A percentile compares a stretch with the other conserved stretches of the same genome.
These are phyloP conservation scores for Colletotrichum sp. DNA, from an alignment of 2,329 filamentous ascomycete genomes.

Conservation along the genomic window DNA sequence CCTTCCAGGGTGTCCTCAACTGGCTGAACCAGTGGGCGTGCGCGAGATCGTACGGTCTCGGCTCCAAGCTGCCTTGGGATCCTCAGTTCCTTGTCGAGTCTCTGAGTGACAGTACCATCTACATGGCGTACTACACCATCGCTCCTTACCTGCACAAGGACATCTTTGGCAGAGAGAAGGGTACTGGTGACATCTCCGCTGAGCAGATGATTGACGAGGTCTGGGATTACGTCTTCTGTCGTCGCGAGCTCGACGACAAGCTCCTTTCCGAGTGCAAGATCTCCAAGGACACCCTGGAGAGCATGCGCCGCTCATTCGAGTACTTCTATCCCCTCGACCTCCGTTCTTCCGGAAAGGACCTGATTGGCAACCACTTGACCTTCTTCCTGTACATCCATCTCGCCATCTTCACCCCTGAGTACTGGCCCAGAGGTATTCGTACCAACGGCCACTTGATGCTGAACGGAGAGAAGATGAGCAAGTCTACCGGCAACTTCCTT, in stretches of 20 bases:
- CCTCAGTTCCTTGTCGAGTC: conserved; percentile 88
- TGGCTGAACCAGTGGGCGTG: conserved; percentile 98
- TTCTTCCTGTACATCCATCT: conserved; percentile 89
- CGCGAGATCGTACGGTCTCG: conserved; percentile 87
- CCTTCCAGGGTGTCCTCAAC: conserved; percentile 83
- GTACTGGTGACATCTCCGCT: conserved; percentile 71
- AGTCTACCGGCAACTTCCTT: conserved; percentile 97
- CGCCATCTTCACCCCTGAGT: conserved; percentile 85
- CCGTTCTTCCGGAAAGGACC: conserved; percentile 87
- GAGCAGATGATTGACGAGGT: conserved; percentile 95
- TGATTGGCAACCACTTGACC: conserved; percentile 92
- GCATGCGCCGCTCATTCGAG: conserved; percentile 89
- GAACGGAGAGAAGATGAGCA: conserved; percentile 98
- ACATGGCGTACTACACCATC: conserved; percentile 82
- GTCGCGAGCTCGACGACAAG: conserved; percentile 72
- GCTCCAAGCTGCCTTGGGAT: conserved; percentile 95
- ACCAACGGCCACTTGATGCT: conserved; percentile 93
- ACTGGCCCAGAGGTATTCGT: conserved; percentile 87
- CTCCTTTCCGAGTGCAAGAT: conserved; percentile 72
- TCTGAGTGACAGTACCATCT: conserved; percentile 90
- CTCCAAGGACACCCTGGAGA: conserved; percentile 72
- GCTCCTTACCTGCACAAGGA: conserved; percentile 77
- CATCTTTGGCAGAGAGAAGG: conserved; percentile 79
- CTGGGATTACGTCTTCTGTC: conserved; percentile 94
- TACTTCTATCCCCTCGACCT: conserved; percentile 97